Conservation (phyloP, 2,329 filamentous ascomycete species). For the Fusarium mangiferae region DNA sequence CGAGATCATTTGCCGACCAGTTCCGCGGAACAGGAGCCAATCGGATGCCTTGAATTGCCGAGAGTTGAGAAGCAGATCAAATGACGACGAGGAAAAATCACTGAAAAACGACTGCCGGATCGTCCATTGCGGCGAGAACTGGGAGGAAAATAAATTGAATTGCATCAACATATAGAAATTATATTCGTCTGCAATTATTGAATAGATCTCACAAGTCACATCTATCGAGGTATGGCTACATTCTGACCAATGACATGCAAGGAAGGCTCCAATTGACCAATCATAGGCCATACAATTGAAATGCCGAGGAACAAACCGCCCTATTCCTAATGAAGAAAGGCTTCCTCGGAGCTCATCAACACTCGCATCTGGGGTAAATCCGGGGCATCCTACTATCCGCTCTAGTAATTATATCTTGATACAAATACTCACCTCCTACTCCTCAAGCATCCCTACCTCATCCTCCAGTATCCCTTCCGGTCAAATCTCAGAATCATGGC, state of each 20-base stretch:
- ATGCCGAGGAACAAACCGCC: not conserved
- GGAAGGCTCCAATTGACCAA: accelerated
- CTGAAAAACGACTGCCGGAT: no score
- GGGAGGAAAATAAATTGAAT: accelerated
- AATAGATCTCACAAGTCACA: not conserved
- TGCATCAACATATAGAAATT: accelerated
- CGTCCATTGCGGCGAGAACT: accelerated
- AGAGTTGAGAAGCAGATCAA: not conserved
- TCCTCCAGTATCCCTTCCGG: not conserved
- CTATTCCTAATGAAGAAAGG: not conserved
- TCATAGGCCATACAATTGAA: not conserved
- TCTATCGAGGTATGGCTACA: not conserved
- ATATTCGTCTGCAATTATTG: accelerated
- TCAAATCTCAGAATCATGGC: constrained; percentile 20
- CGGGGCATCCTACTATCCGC: not conserved
- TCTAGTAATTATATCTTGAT: not conserved
- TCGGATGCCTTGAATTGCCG: not conserved
- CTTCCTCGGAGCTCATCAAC: constrained; percentile 15
- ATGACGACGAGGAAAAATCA: not conserved
- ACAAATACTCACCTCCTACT: constrained; percentile 3
- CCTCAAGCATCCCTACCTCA: not conserved
- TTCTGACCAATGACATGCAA: not conserved
- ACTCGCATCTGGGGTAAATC: constrained; percentile 11
- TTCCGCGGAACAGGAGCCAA: constrained; percentile 24
- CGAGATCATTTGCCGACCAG: not conserved